These are phyloP conservation scores for Kodamaea sagamina DNA, from an alignment of 805 yeast species.

Conservation along the genomic window DNA sequence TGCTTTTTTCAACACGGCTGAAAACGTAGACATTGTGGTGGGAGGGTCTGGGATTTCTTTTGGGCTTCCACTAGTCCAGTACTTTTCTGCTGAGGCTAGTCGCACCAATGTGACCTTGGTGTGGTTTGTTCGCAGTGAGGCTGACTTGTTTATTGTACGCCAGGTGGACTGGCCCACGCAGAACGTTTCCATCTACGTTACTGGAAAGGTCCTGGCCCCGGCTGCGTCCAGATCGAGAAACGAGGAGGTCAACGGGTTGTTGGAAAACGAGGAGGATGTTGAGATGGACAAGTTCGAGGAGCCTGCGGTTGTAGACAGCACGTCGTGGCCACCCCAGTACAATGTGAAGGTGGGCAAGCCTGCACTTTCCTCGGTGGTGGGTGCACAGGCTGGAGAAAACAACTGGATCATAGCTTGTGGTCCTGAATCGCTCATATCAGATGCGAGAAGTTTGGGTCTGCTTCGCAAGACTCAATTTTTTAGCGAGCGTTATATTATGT, in stretches of 20 bases:
- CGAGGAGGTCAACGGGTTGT: conserved; percentile 25
- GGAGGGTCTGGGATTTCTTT: conserved; percentile 78
- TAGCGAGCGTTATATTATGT: neutral
- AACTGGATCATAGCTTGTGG: conserved; percentile 65
- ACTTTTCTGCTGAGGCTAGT: conserved; percentile 25
- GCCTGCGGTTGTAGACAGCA: conserved; percentile 21
- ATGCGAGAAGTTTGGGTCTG: conserved; percentile 24
- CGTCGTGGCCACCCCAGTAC: conserved; percentile 14
- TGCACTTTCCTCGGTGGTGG: conserved; percentile 33
- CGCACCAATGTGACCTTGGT: conserved; percentile 37
- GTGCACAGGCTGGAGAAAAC: conserved; percentile 31
- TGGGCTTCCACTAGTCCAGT: conserved; percentile 54
- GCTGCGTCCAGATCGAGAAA: neutral
- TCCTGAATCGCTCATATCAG: conserved; percentile 45
- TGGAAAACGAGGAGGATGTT: conserved; percentile 19
- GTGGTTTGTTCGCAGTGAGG: conserved; percentile 55
- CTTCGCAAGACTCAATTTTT: conserved; percentile 1
- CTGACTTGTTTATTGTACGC: conserved; percentile 50
- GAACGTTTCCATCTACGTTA: conserved; percentile 13
- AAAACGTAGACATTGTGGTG: conserved; percentile 54
- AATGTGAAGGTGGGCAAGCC: conserved; percentile 46
- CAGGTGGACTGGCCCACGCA: conserved; percentile 26
- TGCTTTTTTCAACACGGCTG: conserved; percentile 49
- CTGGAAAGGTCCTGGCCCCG: conserved; percentile 10
- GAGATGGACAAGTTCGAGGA: conserved; percentile 24